Base-by-base conservation (phyloP, 352 stramenopile genomes). In the Thalassiosira hispida region DNA sequence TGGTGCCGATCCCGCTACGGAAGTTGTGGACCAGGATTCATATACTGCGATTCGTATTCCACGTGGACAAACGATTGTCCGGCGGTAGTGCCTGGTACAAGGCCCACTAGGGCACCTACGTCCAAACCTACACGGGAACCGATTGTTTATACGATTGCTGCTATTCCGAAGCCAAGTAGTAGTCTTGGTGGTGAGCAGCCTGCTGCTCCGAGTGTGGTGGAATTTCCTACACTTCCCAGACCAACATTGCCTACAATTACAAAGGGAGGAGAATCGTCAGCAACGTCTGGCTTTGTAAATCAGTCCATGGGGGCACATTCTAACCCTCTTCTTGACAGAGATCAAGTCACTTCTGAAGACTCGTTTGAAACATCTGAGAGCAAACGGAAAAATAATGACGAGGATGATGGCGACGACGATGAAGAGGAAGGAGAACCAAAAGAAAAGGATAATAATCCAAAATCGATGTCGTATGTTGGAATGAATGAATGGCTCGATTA, bases 191-290 rank as follows among this genome's bases (percentile, higher is more conserved):
- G n/a, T n/a, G n/a, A n/a, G n/a, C n/a, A n/a, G 12, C 12, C 18
- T 16, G 16, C 44, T 18, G 16, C 44, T 7, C 44, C 44, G 6
- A 23, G 16, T 56, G 23, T 52, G 46, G 20, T 22, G 14, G 18
- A 18, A 18, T 42, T 77, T 6, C 68, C 68, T 20, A 47, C 55
- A 40, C 49, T 77, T 49, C 57, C 57, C 6, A 71, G 51, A 49
- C 68, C 68, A 23, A 71, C 68, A 2, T 47, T 77, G 29, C 68
- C 68, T 1, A 77, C 68, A n/a, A 77, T 77, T 38, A 63, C 44
- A 23, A 23, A 33, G 2, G 57, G 22, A 53, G 7, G 35, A 44
- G 22, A 27, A 12, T 9, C 2, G 27, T 57, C 47, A 12, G 12
- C 1, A 38, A 46, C 31, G 42, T 7, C 42, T 1, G 46, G 44